These are phyloP conservation scores for Aulographum hederae DNA, from an alignment of 2,329 filamentous ascomycete genomes.

Conservation along the genomic window DNA sequence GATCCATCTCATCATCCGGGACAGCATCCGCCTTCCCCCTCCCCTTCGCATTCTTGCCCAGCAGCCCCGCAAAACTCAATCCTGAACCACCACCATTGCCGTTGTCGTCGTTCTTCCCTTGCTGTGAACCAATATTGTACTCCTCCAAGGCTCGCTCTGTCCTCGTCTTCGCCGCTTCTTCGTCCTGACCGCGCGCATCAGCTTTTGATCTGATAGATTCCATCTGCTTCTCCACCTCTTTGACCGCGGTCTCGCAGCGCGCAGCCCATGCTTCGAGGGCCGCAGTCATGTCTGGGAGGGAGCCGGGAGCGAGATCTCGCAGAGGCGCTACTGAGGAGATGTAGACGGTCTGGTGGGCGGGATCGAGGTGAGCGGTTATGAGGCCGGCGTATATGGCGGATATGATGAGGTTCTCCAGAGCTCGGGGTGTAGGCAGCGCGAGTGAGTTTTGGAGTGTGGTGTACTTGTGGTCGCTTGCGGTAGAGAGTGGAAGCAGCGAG, in stretches of 20 bases:
- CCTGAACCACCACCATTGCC: too few species aligned
- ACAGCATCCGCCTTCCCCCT: too few species aligned
- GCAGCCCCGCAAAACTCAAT: too few species aligned
- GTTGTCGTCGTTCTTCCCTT: background rate
- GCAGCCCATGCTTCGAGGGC: conserved; percentile 57
- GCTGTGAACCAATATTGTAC: too few species aligned
- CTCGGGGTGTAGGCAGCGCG: conserved; percentile 43
- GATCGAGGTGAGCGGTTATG: conserved; percentile 67
- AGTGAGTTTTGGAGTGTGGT: conserved; percentile 46
- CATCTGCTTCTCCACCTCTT: conserved; percentile 60
- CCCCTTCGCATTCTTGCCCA: too few species aligned
- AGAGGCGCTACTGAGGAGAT: conserved; percentile 69
- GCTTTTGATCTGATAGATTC: conserved; percentile 28
- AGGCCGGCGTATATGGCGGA: conserved; percentile 75
- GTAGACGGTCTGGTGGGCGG: conserved; percentile 52
- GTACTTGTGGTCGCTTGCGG: conserved; percentile 45
- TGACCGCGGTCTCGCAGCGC: conserved; percentile 59
- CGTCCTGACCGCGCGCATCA: background rate
- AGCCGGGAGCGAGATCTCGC: conserved; percentile 63
- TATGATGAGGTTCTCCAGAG: conserved; percentile 75
- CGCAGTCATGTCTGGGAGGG: conserved; percentile 48
- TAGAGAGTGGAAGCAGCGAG: conserved; percentile 63
- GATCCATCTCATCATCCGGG: too few species aligned
- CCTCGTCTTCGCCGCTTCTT: background rate
- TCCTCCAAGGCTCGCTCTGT: background rate